Evolutionary conservation across 352 stramenopile genomes (phyloP).

Genomic region (Achlya hypogyna): DNA sequence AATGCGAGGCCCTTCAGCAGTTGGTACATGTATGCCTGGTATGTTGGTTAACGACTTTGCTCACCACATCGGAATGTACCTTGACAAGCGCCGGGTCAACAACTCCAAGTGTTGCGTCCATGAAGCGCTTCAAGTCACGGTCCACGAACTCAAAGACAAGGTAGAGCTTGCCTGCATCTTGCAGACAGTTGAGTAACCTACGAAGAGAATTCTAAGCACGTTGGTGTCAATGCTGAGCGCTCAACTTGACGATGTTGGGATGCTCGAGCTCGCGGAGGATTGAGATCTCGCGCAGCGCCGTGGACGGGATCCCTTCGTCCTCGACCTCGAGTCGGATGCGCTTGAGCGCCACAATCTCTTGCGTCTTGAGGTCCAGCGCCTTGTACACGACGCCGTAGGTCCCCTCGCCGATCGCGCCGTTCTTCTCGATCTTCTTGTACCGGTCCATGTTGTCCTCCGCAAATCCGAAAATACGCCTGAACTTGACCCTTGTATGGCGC

Average conservation of each 20-base stretch:
- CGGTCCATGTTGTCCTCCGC: constrained; percentile 48
- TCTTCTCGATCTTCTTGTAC: constrained; percentile 92
- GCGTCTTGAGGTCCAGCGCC: constrained; percentile 86
- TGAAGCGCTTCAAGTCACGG: constrained; percentile 94
- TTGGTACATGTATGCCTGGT: constrained; percentile 49
- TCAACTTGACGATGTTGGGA: constrained; percentile 95
- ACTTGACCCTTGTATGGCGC: not conserved
- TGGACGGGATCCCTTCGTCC: constrained; percentile 98
- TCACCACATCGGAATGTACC: constrained; percentile 21
- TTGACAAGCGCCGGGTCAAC: constrained; percentile 58
- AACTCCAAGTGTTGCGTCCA: constrained; percentile 82
- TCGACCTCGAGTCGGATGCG: constrained; percentile 97
- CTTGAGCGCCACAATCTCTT: constrained; percentile 91
- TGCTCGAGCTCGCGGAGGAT: constrained; percentile 96
- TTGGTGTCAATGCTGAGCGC: not conserved
- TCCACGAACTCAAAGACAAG: constrained; percentile 99
- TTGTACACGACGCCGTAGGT: constrained; percentile 98
- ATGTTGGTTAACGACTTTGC: constrained; percentile 2
- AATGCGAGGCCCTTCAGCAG: constrained; percentile 82
- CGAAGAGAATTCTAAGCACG: not conserved
- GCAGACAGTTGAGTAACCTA: constrained; percentile 90
- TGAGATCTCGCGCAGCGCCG: constrained; percentile 97
- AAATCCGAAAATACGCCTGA: not conserved
- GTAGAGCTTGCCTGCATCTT: constrained; percentile 94
- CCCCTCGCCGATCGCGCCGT: constrained; percentile 88